Conservation (phyloP, 768 basidiomycete genomes). For the Suillus tomentosus region DNA sequence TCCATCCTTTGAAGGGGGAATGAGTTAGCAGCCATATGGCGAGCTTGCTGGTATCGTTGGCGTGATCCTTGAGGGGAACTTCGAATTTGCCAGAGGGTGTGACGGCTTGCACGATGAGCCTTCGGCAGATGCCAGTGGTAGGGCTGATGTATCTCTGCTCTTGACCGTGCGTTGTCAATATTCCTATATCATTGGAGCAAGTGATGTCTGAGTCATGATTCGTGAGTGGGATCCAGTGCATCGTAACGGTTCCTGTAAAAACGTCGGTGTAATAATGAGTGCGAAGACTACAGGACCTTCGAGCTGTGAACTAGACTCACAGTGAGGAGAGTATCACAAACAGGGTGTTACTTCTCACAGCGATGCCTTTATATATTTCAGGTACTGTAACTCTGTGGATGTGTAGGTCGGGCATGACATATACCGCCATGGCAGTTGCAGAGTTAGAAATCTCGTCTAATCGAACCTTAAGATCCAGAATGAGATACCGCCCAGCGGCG, state of each 20-base stretch:
- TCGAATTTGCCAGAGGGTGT: constrained; percentile 10
- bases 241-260: not conserved
- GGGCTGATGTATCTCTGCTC: constrained; percentile 23
- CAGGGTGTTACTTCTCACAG: no score
- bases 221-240: not conserved
- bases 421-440: no score
- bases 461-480: no score
- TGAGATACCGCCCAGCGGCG: no score
- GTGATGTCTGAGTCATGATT: not conserved
- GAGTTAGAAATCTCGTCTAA: no score
- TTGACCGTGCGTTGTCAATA: constrained; percentile 4
- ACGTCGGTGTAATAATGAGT: not conserved
- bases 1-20: not conserved
- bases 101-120: constrained; percentile 17
- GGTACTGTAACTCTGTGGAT: no score
- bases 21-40: constrained; percentile 16
- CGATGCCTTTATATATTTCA: no score
- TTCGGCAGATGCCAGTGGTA: constrained; percentile 17
- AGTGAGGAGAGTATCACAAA: no score
- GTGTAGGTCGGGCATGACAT: no score
- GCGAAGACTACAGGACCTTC: no score
- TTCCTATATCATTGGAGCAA: not conserved
- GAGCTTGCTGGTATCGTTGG: constrained; percentile 9
- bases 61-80: constrained; percentile 8
- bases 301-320: no score